Conservation (phyloP, 176 grass and related monocot genomes). For the Themeda triandra region DNA sequence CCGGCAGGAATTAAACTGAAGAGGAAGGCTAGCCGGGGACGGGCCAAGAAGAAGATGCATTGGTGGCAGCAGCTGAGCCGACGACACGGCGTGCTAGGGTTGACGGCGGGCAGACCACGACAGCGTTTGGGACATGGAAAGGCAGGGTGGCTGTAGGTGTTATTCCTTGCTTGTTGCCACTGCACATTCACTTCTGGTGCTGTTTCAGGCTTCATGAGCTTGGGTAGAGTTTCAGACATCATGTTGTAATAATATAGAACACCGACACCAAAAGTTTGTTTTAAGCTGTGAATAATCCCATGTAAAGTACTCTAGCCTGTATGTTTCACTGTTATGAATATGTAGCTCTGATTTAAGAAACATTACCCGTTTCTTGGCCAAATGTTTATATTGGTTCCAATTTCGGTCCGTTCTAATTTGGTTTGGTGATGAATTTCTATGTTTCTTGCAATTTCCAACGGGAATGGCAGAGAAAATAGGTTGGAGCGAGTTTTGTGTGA, state of each 20-base stretch:
- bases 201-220: not conserved
- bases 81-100: not conserved
- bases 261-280: not conserved
- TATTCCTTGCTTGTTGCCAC: not conserved
- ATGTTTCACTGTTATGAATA: not conserved
- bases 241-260: not conserved
- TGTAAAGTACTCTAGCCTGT: too few species aligned
- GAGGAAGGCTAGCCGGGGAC: not conserved
- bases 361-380: too few species aligned
- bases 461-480: not conserved
- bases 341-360: too few species aligned
- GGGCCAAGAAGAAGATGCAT: conserved; percentile 48
- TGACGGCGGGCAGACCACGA: not conserved
- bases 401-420: not conserved
- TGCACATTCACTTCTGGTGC: not conserved
- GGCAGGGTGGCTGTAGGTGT: not conserved
- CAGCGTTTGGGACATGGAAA: conserved; percentile 17
- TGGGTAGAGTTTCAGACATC: not conserved
- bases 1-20: not conserved
- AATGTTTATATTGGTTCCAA: not conserved
- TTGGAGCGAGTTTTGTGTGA: not conserved
- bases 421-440: too few species aligned
- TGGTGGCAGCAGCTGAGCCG: conserved; percentile 53
- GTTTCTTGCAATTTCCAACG: too few species aligned
- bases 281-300: too few species aligned